Base-by-base conservation (phyloP, 1,139 yeast species). In the Blastobotrys petasosporus region DNA sequence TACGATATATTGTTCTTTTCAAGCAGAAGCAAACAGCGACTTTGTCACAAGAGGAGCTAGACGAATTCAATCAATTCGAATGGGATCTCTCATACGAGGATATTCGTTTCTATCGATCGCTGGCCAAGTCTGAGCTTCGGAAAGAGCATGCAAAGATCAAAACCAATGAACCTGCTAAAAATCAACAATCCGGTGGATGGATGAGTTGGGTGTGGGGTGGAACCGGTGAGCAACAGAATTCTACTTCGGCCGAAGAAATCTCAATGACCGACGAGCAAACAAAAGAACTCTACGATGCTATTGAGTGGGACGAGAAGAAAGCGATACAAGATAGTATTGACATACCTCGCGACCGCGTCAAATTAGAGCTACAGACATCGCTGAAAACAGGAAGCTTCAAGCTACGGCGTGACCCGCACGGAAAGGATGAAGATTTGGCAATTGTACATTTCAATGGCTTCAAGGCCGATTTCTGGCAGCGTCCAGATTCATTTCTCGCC, bases 231-330 rank as follows among this genome's bases (percentile, higher is more conserved):
- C 35, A 41, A 52, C 51, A 11, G 40, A 50, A n/a, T 37, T 55
- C 8, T 2, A 61, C 59, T 7, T 65, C 64, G 10, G 49, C 61
- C 15, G 44, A 41, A n/a, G 53, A 49, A 9, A 62, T 68, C 16
- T 59, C 60, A n/a, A 67, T 71, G 58, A 70, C 74, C 0, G 74
- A 69, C 4, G 71, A 70, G 47, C 73, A 70, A 50, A 58, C 68
- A 32, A 60, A 87, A 60, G 98, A 94, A 46, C 73, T 92, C 12
- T 90, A 87, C 60, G 95, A 87, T 51, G 95, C 97, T 0, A 92
- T 94, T 53, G 99, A 90, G 51, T 90, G 84, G 67, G 86, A 88
- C 57, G 96, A 88, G 51, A 70, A 77, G 28, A 73, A 76, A 45
- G 74, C 76, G 0, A 58, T 77, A 0, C 54, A 71, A 0, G 77